Evolutionary conservation across 352 stramenopile genomes (phyloP).

Genomic region (Pythium folliculosum): DNA sequence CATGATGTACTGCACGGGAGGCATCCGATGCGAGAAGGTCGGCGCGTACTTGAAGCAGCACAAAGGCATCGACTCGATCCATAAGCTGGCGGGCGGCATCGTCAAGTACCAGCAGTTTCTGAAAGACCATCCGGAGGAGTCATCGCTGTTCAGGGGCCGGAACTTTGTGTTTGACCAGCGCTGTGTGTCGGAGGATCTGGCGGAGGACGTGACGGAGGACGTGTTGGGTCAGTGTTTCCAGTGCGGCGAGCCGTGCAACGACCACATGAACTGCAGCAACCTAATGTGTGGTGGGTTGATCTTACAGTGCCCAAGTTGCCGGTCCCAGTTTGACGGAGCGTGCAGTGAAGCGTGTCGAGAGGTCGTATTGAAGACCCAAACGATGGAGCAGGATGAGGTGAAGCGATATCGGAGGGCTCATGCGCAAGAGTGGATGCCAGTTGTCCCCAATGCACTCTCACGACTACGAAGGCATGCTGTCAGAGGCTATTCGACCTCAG

Average conservation of each 20-base stretch:
- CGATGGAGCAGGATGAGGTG: background rate
- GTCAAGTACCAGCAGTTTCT: constrained; percentile 31
- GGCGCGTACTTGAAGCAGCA: too few relatives aligned
- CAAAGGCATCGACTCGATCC: too few relatives aligned
- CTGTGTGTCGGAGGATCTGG: constrained; percentile 45
- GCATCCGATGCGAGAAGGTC: too few relatives aligned
- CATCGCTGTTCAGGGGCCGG: constrained; percentile 43
- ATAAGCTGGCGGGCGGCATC: too few relatives aligned
- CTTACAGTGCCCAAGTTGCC: constrained; percentile 6
- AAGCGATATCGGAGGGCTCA: constrained; percentile 10
- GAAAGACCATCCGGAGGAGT: constrained; percentile 32
- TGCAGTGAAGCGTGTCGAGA: constrained; percentile 7
- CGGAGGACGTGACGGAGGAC: constrained; percentile 57
- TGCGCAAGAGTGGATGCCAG: constrained; percentile 6
- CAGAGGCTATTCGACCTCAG: constrained; percentile 3
- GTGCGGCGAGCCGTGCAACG: constrained; percentile 54
- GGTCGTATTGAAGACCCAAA: constrained; percentile 1
- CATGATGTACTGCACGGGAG: too few relatives aligned
- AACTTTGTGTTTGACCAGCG: constrained; percentile 85
- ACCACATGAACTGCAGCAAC: constrained; percentile 60
- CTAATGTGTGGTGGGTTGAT: constrained; percentile 48
- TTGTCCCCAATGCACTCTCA: constrained; percentile 12
- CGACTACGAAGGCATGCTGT: background rate
- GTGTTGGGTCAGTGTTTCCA: constrained; percentile 67
- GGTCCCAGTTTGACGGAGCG: background rate